phyloP scores from a whole-genome alignment of 257 asterid species.

The Cynanchum wilfordii region DNA sequence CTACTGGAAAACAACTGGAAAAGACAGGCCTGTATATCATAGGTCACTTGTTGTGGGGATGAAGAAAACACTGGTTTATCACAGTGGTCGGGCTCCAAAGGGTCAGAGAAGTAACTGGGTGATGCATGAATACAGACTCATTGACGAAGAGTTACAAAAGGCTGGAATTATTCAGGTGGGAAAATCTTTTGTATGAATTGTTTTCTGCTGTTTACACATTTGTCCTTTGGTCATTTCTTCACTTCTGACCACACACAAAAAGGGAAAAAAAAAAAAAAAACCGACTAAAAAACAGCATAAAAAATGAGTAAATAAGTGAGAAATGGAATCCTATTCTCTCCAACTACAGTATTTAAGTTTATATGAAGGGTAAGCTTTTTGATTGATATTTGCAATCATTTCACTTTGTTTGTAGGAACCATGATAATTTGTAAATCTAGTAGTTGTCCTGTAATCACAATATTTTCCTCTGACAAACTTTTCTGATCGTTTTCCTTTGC shows the following conservation, averaged over 20 bases:
- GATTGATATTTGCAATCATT: background rate
- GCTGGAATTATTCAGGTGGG: slow-evolving; percentile 77
- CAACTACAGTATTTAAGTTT: background rate
- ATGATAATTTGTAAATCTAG: background rate
- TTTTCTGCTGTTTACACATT: slow-evolving; percentile 11
- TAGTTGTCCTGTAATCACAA: background rate
- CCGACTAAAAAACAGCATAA: no score
- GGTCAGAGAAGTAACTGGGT: slow-evolving; percentile 94
- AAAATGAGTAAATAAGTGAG: background rate
- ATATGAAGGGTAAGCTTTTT: background rate
- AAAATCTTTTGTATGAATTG: background rate
- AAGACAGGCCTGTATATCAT: slow-evolving; percentile 78
- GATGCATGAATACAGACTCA: slow-evolving; percentile 90
- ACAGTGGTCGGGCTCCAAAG: slow-evolving; percentile 86
- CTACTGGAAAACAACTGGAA: slow-evolving; percentile 98
- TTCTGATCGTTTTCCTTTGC: slow-evolving; percentile 14
- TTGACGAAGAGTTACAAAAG: slow-evolving; percentile 66
- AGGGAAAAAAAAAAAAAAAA: no score
- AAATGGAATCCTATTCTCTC: background rate
- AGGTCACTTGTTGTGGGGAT: slow-evolving; percentile 66
- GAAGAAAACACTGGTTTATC: slow-evolving; percentile 95
- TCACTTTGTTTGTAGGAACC: background rate
- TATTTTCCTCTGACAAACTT: background rate
- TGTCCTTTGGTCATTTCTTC: slow-evolving; percentile 4
- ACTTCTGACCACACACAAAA: no score